These are phyloP conservation scores for Clavariopsis aquatica DNA, from an alignment of 495 filamentous ascomycete species.

Conservation along the genomic window DNA sequence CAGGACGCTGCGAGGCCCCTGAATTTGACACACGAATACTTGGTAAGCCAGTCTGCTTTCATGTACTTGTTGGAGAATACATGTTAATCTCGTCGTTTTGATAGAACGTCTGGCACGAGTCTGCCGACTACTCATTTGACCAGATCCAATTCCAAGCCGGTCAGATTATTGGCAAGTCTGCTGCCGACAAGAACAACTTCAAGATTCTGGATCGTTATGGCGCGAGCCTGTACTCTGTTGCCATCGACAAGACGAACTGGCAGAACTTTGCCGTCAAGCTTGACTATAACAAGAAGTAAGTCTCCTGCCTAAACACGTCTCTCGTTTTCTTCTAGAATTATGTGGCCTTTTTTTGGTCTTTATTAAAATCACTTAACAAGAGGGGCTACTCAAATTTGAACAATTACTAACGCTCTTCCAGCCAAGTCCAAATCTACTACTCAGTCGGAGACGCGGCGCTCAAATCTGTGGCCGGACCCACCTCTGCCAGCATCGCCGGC, in stretches of 20 bases:
- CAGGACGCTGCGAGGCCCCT: conserved; percentile 32
- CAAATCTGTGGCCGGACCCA: conserved; percentile 24
- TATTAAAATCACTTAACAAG: background rate
- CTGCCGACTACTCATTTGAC: conserved; percentile 36
- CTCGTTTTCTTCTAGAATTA: background rate
- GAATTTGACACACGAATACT: conserved; percentile 38
- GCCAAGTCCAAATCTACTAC: conserved; percentile 36
- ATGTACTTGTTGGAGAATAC: background rate
- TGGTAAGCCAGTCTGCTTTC: conserved; percentile 14
- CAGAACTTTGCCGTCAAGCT: conserved; percentile 39
- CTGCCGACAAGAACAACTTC: conserved; percentile 35
- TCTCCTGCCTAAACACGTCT: background rate
- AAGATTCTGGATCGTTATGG: conserved; percentile 36
- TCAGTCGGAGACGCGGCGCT: conserved; percentile 28
- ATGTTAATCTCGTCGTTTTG: background rate
- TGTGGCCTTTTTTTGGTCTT: background rate
- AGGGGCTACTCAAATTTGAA: background rate
- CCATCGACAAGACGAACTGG: conserved; percentile 30
- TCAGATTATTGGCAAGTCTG: conserved; percentile 35
- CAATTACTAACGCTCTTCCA: background rate
- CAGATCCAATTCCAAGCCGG: conserved; percentile 36
- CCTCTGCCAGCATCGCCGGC: conserved; percentile 26
- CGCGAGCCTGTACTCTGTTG: conserved; percentile 30
- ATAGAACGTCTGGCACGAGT: conserved; percentile 39
- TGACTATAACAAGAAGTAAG: conserved; percentile 35